phyloP scores from a whole-genome alignment of 305 asterid species.

The Vinca major region DNA sequence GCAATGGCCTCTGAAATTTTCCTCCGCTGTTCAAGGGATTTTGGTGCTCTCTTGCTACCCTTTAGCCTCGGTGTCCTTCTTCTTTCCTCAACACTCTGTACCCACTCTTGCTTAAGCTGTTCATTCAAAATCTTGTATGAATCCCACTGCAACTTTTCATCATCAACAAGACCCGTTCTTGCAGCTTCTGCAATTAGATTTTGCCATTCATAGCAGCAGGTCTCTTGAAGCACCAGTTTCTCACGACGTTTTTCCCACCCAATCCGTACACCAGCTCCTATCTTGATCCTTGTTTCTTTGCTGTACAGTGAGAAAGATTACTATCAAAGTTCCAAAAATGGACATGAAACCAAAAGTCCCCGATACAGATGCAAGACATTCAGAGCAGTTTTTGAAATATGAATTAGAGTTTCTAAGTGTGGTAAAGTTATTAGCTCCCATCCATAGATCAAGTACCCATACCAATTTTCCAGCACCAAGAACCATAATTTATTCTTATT shows the following conservation, averaged over 20 bases:
- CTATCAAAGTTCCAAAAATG: conserved; percentile 6
- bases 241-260: conserved; percentile 87
- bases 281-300: conserved; percentile 63
- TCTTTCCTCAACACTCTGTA: conserved; percentile 51
- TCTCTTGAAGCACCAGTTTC: conserved; percentile 59
- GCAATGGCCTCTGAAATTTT: conserved; percentile 81
- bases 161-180: conserved; percentile 52
- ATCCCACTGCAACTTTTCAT: conserved; percentile 76
- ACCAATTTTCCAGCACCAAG: conserved; percentile 65
- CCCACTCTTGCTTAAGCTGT: conserved; percentile 61
- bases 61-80: conserved; percentile 35
- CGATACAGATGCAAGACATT: neutral
- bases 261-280: conserved; percentile 68
- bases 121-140: conserved; percentile 45
- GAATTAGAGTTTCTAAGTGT: too few relatives aligned
- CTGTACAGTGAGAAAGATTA: conserved; percentile 25
- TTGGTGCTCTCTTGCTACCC: conserved; percentile 80
- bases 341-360: neutral
- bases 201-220: conserved; percentile 70
- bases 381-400: too few relatives aligned
- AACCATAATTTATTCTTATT: conserved; percentile 20
- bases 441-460: conserved; percentile 29
- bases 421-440: too few relatives aligned
- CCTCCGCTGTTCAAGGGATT: conserved; percentile 78
- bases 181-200: conserved; percentile 66